Percentiles rank a stretch among this genome's conserved stretches.
Conservation (phyloP, 176 grass and related monocot species). For the Pontederia paniculata region DNA sequence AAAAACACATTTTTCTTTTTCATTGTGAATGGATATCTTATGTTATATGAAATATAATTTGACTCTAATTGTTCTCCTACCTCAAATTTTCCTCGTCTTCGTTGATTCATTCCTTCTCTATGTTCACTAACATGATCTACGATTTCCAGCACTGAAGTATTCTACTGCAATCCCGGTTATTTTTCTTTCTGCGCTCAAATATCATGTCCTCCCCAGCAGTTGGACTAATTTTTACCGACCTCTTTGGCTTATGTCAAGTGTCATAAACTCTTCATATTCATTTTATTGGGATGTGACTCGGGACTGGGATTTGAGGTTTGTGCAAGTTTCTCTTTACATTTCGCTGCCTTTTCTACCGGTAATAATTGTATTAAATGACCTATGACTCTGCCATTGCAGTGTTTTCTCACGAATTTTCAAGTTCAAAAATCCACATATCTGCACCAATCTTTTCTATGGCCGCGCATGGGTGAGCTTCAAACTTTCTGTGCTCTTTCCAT, state of each 20-base stretch:
- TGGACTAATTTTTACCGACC: constrained; percentile 75
- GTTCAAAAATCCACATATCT: constrained; percentile 61
- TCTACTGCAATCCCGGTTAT: constrained; percentile 75
- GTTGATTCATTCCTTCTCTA: no score
- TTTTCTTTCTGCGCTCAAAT: constrained; percentile 90
- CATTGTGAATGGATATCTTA: no score
- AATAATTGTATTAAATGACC: background rate
- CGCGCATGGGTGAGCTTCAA: constrained; percentile 34
- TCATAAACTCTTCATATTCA: constrained; percentile 76
- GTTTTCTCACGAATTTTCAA: constrained; percentile 81
- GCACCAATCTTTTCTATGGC: constrained; percentile 51
- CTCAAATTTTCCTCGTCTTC: no score
- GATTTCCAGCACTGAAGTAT: constrained; percentile 72
- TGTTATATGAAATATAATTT: no score
- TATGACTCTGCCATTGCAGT: constrained; percentile 28
- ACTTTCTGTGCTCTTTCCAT: no score
- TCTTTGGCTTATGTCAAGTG: constrained; percentile 75
- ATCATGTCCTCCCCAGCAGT: constrained; percentile 57
- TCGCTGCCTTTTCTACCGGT: no score
- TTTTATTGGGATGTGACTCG: constrained; percentile 94
- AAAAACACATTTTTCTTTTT: no score
- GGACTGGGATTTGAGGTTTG: constrained; percentile 90
- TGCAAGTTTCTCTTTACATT: background rate
- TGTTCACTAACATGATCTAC: background rate
- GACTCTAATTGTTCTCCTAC: no score